These are phyloP conservation scores for Astrocystis sublimbata DNA, from an alignment of 495 filamentous ascomycete species.

Conservation along the genomic window DNA sequence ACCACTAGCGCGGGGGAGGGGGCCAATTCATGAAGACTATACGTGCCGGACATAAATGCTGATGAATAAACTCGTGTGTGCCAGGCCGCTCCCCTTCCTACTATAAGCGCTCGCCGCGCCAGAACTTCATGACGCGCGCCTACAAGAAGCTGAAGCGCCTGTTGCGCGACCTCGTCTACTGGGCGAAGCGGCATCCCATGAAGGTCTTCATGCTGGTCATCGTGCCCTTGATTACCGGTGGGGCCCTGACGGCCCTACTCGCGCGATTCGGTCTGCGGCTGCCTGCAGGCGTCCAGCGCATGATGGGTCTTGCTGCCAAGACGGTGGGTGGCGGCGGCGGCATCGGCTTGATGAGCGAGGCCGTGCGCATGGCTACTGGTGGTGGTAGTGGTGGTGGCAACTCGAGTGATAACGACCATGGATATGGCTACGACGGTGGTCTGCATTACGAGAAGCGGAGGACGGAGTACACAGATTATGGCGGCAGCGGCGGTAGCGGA, in stretches of 20 bases:
- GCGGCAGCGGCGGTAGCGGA: conserved; percentile 25
- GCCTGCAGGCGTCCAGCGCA: conserved; percentile 57
- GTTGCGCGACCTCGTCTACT: conserved; percentile 71
- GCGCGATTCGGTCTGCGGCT: conserved; percentile 73
- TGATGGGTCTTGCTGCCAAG: conserved; percentile 55
- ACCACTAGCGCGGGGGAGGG: neutral
- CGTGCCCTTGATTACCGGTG: conserved; percentile 80
- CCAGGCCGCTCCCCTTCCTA: conserved; percentile 59
- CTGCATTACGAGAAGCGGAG: conserved; percentile 45
- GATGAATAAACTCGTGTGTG: neutral
- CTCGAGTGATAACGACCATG: conserved; percentile 32
- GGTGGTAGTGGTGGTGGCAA: conserved; percentile 26
- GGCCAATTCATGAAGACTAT: conserved; percentile 45
- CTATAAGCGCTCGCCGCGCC: conserved; percentile 72
- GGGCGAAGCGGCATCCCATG: conserved; percentile 73
- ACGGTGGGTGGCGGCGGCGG: conserved; percentile 55
- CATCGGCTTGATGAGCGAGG: conserved; percentile 55
- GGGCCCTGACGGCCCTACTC: conserved; percentile 70
- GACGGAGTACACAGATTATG: conserved; percentile 37
- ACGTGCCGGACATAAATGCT: neutral
- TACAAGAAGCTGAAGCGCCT: conserved; percentile 70
- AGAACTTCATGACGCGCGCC: conserved; percentile 70
- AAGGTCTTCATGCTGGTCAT: conserved; percentile 85
- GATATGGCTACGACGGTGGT: conserved; percentile 33
- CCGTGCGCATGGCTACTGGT: conserved; percentile 42